Evolutionary conservation across 208 protist species (phyloP).

Genomic region (Borovskyia barvae): DNA sequence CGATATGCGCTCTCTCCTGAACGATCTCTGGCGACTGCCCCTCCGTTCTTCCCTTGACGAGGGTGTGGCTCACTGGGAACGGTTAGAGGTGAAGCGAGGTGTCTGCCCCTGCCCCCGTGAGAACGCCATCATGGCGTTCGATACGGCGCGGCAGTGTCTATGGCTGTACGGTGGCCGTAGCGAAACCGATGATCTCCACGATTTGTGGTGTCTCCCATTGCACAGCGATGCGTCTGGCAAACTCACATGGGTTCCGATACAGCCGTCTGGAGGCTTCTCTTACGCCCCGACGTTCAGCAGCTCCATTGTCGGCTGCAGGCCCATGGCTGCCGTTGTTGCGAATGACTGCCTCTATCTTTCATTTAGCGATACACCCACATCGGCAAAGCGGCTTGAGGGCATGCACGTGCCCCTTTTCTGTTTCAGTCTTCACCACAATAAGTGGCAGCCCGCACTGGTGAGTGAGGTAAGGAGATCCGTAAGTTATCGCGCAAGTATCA

Average conservation of each 20-base stretch:
- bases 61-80: conserved; percentile 19
- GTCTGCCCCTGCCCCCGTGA: conserved; percentile 9
- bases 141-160: conserved; percentile 1
- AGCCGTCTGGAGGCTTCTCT: conserved; percentile 1
- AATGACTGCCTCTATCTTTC: conserved; percentile 1
- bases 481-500: too few species aligned
- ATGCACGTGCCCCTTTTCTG: background rate
- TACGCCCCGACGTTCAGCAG: background rate
- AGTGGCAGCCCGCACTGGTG: too few species aligned
- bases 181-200: background rate
- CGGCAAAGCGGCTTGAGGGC: background rate
- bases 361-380: background rate
- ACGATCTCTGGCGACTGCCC: conserved; percentile 60
- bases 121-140: conserved; percentile 3
- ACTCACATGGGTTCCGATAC: background rate
- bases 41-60: conserved; percentile 23
- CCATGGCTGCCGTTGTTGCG: conserved; percentile 2
- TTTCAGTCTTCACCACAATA: conserved; percentile 9
- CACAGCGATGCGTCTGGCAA: background rate
- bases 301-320: background rate
- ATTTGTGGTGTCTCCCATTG: conserved; percentile 12
- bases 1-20: conserved; percentile 36
- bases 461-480: too few species aligned
- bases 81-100: background rate
- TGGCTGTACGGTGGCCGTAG: conserved; percentile 11